phyloP scores from a whole-genome alignment of 2,329 filamentous ascomycete genomes.

The Chaetoscypha palmicola region DNA sequence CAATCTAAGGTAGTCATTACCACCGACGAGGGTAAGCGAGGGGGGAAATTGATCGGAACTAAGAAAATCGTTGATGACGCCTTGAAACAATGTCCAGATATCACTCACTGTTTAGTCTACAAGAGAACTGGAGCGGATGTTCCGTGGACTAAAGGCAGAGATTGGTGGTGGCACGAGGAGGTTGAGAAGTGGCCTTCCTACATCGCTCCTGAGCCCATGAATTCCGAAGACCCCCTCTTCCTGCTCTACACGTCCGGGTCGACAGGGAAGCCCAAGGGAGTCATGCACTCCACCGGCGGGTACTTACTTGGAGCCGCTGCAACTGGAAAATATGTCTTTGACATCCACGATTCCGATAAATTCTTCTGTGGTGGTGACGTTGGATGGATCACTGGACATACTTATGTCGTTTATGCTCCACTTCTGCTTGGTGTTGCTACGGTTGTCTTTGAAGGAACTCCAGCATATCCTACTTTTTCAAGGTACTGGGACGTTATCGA shows the following conservation, averaged over 20 bases:
- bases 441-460: constrained; percentile 96
- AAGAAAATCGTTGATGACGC: constrained; percentile 99
- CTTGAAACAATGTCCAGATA: constrained; percentile 88
- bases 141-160: constrained; percentile 81
- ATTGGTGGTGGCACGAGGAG: constrained; percentile 99
- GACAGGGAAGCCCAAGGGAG: constrained; percentile 97
- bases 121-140: constrained; percentile 92
- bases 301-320: constrained; percentile 90
- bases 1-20: constrained; percentile 92
- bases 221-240: constrained; percentile 93
- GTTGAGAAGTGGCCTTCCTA: constrained; percentile 94
- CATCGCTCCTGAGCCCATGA: constrained; percentile 81
- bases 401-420: constrained; percentile 95
- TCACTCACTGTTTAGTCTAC: constrained; percentile 81
- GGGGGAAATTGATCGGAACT: constrained; percentile 92
- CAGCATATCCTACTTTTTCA: constrained; percentile 95
- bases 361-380: constrained; percentile 99
- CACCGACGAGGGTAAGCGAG: constrained; percentile 94
- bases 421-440: constrained; percentile 88
- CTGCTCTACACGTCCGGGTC: constrained; percentile 96
- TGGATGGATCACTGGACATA: constrained; percentile 98
- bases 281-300: constrained; percentile 94
- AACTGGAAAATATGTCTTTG: constrained; percentile 98
- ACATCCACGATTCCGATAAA: constrained; percentile 86
- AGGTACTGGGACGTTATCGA: constrained; percentile 98